phyloP scores from a whole-genome alignment of 495 filamentous ascomycete species.

The Aspergillus asperescens region DNA sequence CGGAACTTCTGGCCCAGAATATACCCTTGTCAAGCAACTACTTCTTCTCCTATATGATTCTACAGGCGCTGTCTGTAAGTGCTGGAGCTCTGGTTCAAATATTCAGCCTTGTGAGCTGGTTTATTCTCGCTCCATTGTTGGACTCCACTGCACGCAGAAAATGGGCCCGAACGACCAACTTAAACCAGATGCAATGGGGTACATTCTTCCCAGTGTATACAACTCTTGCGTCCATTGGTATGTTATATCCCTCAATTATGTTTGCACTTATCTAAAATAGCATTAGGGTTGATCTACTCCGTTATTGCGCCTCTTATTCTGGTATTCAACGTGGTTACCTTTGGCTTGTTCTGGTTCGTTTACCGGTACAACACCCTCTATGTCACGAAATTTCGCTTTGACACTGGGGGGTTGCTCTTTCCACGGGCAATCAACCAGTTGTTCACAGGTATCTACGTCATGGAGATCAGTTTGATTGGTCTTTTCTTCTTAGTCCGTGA shows the following conservation, averaged over 20 bases:
- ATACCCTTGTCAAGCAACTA: conserved; percentile 89
- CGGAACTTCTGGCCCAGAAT: conserved; percentile 70
- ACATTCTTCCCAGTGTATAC: conserved; percentile 95
- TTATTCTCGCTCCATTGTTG: conserved; percentile 66
- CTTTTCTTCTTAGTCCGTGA: conserved; percentile 83
- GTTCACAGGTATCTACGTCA: conserved; percentile 89
- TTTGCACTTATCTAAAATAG: conserved; percentile 6
- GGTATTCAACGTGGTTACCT: conserved; percentile 90
- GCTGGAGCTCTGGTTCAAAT: conserved; percentile 89
- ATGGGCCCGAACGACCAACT: conserved; percentile 74
- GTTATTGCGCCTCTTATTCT: conserved; percentile 87
- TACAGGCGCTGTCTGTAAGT: conserved; percentile 85
- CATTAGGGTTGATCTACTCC: conserved; percentile 72
- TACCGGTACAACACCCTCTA: conserved; percentile 97
- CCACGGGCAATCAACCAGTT: conserved; percentile 93
- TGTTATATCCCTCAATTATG: conserved; percentile 15
- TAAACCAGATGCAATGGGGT: conserved; percentile 82
- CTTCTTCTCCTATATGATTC: conserved; percentile 97
- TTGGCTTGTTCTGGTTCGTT: conserved; percentile 90
- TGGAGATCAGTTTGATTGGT: conserved; percentile 87
- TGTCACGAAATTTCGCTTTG: conserved; percentile 82
- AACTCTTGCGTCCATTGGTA: conserved; percentile 86
- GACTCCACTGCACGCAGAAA: conserved; percentile 88
- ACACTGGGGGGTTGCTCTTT: conserved; percentile 91
- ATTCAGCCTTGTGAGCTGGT: conserved; percentile 69